Base-by-base conservation (phyloP, 306 rosid genomes). In the Gastrolobium villosum region DNA sequence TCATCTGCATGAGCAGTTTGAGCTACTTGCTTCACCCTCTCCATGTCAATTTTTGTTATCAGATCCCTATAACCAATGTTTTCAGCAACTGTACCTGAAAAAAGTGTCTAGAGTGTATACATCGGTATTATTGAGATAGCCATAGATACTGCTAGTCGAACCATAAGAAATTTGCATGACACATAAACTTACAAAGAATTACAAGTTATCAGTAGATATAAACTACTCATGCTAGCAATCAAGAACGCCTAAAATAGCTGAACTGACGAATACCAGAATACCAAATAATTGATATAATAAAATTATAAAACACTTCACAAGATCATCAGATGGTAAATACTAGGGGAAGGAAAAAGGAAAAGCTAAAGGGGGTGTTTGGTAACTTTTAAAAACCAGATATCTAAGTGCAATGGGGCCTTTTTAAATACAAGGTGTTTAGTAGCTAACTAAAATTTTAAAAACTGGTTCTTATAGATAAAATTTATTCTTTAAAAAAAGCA, bases 31-130 rank as follows among this genome's bases (percentile, higher is more conserved):
- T 88, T 83, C 14, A 94, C 94, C 79, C 82, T 88, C 70, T 86
- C 90, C 90, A 92, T 87, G 89, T 94, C 88, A 45, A 94, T 86
- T 81, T 87, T 86, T 54, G 86, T 83, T 78, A 81, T 81, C 56
- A 89, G 84, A 84, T 94, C 97, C 83, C 80, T 76, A 79, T 94
- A 92, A 44, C 97, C 98, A 79, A 94, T 92, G 83, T 92, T 94
- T 72, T 94, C 98, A 45, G 95, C 93, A 62, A 94, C 91, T 10
- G 97, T 85, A 57, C 96, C 98, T 76, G 97, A 90, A 83, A 94
- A 90, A 53, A 94, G 87, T n/a, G 90, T 90, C 97, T 92, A 75
- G 77, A 26, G 75, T 13, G 72, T 46, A 73, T 34, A 65, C 54
- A 74, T 46, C 40, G 57, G 59, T 30, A 70, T 80, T 26, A 45